Conservation (phyloP, 2,329 filamentous ascomycete genomes). For the Zymoseptoria pseudotritici region DNA sequence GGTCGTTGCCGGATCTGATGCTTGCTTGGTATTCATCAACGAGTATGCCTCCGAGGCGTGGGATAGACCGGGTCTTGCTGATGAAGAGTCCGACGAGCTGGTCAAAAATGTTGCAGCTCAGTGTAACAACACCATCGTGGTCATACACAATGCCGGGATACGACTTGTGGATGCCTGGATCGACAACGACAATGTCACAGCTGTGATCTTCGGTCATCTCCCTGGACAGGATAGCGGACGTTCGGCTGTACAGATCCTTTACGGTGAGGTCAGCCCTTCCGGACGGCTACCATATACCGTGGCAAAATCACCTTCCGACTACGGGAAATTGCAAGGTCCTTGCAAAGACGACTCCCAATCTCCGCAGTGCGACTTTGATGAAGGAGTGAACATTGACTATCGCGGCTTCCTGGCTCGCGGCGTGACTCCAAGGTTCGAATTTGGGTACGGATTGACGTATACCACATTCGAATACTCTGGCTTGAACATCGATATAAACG, state of each 20-base stretch:
- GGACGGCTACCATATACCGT: conserved; percentile 58
- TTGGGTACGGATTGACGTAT: conserved; percentile 35
- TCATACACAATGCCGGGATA: conserved; percentile 58
- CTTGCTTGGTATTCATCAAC: conserved; percentile 55
- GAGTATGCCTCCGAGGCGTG: conserved; percentile 36
- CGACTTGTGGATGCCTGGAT: conserved; percentile 55
- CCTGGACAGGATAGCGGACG: conserved; percentile 57
- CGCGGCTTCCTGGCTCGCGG: conserved; percentile 27
- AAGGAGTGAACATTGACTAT: conserved; percentile 34
- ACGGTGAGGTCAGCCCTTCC: conserved; percentile 50
- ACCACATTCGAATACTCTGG: conserved; percentile 27
- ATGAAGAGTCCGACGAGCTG: conserved; percentile 46
- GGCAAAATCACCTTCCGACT: conserved; percentile 50
- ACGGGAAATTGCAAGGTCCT: conserved; percentile 38
- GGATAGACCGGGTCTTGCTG: conserved; percentile 32
- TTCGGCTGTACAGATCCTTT: conserved; percentile 50
- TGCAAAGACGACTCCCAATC: conserved; percentile 17
- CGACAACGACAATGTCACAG: conserved; percentile 58
- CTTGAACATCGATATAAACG: conserved; percentile 21
- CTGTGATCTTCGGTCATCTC: conserved; percentile 56
- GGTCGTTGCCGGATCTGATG: conserved; percentile 38
- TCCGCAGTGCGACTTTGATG: conserved; percentile 28
- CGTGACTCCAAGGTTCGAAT: conserved; percentile 28
- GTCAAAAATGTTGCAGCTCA: conserved; percentile 50
- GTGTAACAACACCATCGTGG: conserved; percentile 57